Conservation (phyloP, 345 rosid species). For the Arabis hirsuta region DNA sequence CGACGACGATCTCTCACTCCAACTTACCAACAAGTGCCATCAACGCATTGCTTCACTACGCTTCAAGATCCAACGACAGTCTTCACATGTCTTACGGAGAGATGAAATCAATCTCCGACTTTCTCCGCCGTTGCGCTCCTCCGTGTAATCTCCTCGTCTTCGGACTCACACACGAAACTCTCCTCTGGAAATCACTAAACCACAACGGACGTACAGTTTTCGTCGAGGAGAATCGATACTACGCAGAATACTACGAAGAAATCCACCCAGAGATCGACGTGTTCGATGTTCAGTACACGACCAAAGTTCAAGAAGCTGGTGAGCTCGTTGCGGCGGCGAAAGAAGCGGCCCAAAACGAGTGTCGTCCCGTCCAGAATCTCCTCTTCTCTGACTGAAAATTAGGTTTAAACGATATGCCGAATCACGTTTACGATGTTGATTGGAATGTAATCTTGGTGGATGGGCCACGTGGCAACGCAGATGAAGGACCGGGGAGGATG, state of each 20-base stretch:
- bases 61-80: slow-evolving; percentile 73
- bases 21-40: slow-evolving; percentile 60
- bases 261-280: slow-evolving; percentile 89
- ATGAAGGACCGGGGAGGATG: slow-evolving; percentile 82
- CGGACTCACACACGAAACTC: slow-evolving; percentile 92
- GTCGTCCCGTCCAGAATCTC: slow-evolving; percentile 90
- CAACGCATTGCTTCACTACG: slow-evolving; percentile 88
- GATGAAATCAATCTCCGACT: slow-evolving; percentile 80
- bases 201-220: slow-evolving; percentile 86
- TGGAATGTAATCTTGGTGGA: slow-evolving; percentile 96
- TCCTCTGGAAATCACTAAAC: slow-evolving; percentile 90
- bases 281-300: slow-evolving; percentile 93
- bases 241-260: slow-evolving; percentile 89
- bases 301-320: slow-evolving; percentile 60
- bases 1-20: slow-evolving; percentile 17
- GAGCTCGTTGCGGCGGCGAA: slow-evolving; percentile 64
- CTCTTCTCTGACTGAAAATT: slow-evolving; percentile 87
- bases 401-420: slow-evolving; percentile 90
- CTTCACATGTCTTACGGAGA: slow-evolving; percentile 78
- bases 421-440: slow-evolving; percentile 88
- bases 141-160: slow-evolving; percentile 92
- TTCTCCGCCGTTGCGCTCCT: slow-evolving; percentile 73
- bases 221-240: slow-evolving; percentile 91
- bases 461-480: slow-evolving; percentile 90
- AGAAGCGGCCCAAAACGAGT: slow-evolving; percentile 68